Percentiles rank a stretch among this genome's conserved stretches.
These are phyloP conservation scores for Phaeosphaeria sp. DNA, from an alignment of 2,329 filamentous ascomycete genomes.

Conservation along the genomic window DNA sequence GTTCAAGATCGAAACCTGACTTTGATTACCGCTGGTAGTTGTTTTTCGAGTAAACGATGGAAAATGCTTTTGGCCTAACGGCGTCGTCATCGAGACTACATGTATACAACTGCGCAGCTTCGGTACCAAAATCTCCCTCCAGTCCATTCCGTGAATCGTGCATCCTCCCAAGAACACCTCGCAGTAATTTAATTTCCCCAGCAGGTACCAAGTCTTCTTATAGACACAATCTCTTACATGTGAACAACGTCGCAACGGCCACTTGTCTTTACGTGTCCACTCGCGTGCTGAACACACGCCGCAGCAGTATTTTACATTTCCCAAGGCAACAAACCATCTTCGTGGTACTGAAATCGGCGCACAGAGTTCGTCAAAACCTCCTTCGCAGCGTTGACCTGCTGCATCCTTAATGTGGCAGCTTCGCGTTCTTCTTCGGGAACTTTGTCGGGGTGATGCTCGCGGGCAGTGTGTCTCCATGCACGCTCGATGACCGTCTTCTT, in stretches of 20 bases:
- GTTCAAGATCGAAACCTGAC: no score
- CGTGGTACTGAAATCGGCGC: slow-evolving; percentile 17
- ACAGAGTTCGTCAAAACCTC: slow-evolving; percentile 25
- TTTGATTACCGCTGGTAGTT: no score
- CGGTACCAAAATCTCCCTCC: neutral
- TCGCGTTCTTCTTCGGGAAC: slow-evolving; percentile 13
- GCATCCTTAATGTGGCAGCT: slow-evolving; percentile 27
- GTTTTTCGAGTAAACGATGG: neutral
- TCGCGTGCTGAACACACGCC: neutral
- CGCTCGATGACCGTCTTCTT: slow-evolving; percentile 16
- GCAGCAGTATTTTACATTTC: slow-evolving; percentile 2
- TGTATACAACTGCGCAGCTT: neutral
- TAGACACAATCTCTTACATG: neutral
- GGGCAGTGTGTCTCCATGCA: slow-evolving; percentile 23
- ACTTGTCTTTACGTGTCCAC: neutral
- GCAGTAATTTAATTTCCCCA: neutral
- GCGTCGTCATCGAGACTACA: neutral
- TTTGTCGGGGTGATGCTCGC: slow-evolving; percentile 30
- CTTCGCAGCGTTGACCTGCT: slow-evolving; percentile 31
- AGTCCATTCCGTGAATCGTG: neutral
- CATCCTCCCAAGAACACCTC: neutral
- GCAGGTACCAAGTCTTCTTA: neutral
- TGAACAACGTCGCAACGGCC: neutral
- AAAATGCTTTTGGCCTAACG: neutral
- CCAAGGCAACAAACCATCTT: slow-evolving; percentile 16